Conservation (phyloP, 2,329 filamentous ascomycete genomes). For the Nannizziopsis arthrosporioides region DNA sequence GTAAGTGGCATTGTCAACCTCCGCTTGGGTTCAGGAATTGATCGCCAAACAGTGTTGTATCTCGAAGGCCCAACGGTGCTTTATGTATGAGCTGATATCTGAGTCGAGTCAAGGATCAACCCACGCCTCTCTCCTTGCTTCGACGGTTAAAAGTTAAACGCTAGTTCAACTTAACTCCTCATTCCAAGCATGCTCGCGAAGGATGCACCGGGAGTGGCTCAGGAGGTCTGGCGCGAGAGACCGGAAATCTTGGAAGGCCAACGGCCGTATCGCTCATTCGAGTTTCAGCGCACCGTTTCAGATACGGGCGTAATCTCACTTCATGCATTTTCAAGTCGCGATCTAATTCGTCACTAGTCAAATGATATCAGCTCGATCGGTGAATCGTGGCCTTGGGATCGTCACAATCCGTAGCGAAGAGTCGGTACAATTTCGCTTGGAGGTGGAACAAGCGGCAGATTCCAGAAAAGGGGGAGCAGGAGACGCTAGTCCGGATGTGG, state of each 20-base stretch:
- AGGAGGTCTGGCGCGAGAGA: background rate
- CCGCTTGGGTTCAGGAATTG: too few relatives aligned
- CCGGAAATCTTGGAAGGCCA: background rate
- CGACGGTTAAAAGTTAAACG: too few relatives aligned
- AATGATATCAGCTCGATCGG: background rate
- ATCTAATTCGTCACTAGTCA: too few relatives aligned
- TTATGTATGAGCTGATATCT: too few relatives aligned
- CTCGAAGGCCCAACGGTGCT: too few relatives aligned
- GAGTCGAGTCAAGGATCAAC: too few relatives aligned
- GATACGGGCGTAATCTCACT: background rate
- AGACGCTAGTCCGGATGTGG: background rate
- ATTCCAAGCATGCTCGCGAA: conserved; percentile 1
- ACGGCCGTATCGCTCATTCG: background rate
- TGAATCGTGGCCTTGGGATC: background rate
- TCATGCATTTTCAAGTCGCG: background rate
- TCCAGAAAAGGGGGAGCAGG: background rate
- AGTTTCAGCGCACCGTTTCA: background rate
- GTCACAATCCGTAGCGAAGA: background rate
- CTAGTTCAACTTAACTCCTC: too few relatives aligned
- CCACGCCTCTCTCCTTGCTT: too few relatives aligned
- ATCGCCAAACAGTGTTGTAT: too few relatives aligned
- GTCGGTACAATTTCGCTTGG: background rate
- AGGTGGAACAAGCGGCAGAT: background rate
- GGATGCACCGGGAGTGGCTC: conserved; percentile 1
- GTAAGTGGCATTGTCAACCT: too few relatives aligned